phyloP scores from a whole-genome alignment of 176 grass and related monocot genomes.

The Eragrostis curvula region DNA sequence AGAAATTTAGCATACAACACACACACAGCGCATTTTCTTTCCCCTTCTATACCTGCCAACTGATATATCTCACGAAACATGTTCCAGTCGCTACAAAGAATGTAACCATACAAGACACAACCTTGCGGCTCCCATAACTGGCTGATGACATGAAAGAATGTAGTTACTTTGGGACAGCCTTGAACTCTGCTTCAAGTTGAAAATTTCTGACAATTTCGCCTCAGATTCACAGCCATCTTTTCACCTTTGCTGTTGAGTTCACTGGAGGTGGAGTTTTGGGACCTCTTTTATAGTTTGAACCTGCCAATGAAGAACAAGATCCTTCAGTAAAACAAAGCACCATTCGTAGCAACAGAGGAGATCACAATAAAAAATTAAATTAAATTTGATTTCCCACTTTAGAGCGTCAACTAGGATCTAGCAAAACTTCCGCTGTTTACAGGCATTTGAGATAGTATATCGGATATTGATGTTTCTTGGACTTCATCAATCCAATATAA shows the following conservation, averaged over 20 bases:
- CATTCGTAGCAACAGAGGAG: constrained; percentile 7
- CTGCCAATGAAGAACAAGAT: constrained; percentile 27
- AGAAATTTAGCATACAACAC: constrained; percentile 8
- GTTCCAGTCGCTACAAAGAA: constrained; percentile 38
- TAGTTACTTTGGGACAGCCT: not conserved
- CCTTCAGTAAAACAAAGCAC: constrained; percentile 32
- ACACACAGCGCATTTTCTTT: not conserved
- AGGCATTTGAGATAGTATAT: constrained; percentile 22
- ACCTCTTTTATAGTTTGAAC: constrained; percentile 45
- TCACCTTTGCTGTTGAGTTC: constrained; percentile 44
- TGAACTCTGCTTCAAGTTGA: constrained; percentile 15
- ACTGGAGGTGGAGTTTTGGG: constrained; percentile 43
- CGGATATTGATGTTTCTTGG: not conserved
- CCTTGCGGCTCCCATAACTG: not conserved
- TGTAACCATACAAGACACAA: constrained; percentile 31
- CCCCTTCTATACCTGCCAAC: not conserved
- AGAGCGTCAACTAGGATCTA: too few species aligned
- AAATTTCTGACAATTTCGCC: constrained; percentile 12
- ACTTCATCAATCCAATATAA: not conserved
- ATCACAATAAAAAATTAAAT: constrained; percentile 10
- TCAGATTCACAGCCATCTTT: constrained; percentile 54
- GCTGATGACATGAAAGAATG: not conserved
- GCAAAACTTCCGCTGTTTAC: too few species aligned
- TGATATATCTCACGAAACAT: constrained; percentile 14
- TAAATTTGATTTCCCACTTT: constrained; percentile 3